Base-by-base conservation (phyloP, 2,329 filamentous ascomycete genomes). In the Beauveria scarabaeidicola region DNA sequence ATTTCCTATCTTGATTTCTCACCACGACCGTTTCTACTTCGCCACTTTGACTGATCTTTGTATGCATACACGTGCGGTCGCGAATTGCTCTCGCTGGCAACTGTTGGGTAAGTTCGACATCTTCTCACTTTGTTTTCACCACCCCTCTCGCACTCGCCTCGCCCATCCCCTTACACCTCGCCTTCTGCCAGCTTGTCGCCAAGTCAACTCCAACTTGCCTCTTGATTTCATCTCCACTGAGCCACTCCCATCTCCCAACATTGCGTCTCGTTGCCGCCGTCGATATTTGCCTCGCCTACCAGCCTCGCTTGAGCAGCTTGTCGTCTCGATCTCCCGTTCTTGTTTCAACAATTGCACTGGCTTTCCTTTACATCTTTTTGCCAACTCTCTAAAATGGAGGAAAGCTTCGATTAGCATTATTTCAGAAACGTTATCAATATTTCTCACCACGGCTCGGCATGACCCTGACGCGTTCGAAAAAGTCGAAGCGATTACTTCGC, bases 401-500 rank as follows among this genome's bases (percentile, higher is more conserved):
- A 60, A 60, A 55, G 51, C 44, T 60, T 32, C 58, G 46, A 60
- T 55, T 60, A 60, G 58, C 52, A 54, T 60, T 60, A 56, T 60
- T 60, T 56, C 58, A 59, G 40, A 59, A 59, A 59, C 47, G 56
- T 58, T 58, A 58, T 59, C 40, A 43, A 51, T 60, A 60, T 47
- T 40, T 25, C 52, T 17, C 46, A 64, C 53, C 32, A 44, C 57
- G 57, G 21, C 29, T 47, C 57, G 57, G 29, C 57, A 69, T 69
- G 67, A 66, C 66, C 60, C 61, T 69, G 61, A 69, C 67, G 40
- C 63, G 60, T 25, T 66, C 64, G 51, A 65, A 63, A 59, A 62
- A 67, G 52, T 71, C 74, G 8, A 67, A 68, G 25, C 77, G 77
- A 61, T 69, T 78, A 21, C 58, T 69, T 38, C 75, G 74, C 40